Conservation (phyloP, 2,329 filamentous ascomycete genomes). For the Phaeosphaeria sp. region DNA sequence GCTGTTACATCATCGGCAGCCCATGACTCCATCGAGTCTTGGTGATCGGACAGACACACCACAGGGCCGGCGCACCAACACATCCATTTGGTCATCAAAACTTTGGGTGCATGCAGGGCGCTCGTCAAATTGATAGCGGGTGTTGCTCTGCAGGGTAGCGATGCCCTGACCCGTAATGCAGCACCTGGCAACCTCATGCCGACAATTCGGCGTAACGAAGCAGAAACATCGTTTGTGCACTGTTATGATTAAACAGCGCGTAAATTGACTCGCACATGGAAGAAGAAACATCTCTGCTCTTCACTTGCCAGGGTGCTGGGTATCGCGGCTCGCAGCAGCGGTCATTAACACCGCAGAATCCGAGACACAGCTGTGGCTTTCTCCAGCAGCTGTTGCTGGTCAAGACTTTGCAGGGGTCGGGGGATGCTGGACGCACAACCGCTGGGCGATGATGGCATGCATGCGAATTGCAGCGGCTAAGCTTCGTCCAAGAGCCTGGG, state of each 20-base stretch:
- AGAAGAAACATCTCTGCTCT: background rate
- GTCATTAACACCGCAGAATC: background rate
- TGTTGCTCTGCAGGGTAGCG: background rate
- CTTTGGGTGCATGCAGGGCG: slow-evolving; percentile 6
- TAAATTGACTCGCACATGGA: slow-evolving; percentile 10
- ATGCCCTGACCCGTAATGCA: background rate
- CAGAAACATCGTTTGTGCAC: background rate
- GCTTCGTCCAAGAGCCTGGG: slow-evolving; percentile 40
- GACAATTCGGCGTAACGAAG: background rate
- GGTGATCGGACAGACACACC: background rate
- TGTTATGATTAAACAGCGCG: slow-evolving; percentile 4
- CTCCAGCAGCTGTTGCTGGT: slow-evolving; percentile 1
- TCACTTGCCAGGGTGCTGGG: slow-evolving; percentile 15
- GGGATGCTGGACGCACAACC: slow-evolving; percentile 14
- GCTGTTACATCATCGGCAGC: slow-evolving; percentile 24
- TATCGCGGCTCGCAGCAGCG: slow-evolving; percentile 7
- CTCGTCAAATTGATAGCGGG: background rate
- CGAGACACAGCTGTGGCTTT: background rate
- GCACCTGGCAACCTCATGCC: background rate
- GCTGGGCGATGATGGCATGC: slow-evolving; percentile 30
- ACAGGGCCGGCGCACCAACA: slow-evolving; percentile 3
- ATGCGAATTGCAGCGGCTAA: slow-evolving; percentile 22
- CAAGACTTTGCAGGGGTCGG: slow-evolving; percentile 12
- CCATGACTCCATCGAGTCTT: slow-evolving; percentile 4
- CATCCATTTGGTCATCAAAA: slow-evolving; percentile 8